phyloP scores from a whole-genome alignment of 768 basidiomycete genomes.

The Boletus sp. region DNA sequence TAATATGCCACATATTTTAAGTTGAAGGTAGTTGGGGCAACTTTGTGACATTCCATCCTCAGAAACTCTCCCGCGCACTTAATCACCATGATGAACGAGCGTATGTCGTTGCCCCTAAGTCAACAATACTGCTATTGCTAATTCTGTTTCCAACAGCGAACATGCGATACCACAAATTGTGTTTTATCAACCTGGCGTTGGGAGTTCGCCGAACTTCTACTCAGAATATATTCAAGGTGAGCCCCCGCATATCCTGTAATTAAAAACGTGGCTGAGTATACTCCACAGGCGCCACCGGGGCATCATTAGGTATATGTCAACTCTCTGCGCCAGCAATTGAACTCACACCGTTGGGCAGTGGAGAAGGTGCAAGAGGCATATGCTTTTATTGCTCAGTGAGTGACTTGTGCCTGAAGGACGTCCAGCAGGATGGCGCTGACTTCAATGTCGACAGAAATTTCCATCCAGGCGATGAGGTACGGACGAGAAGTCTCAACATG shows the following conservation, averaged over 20 bases:
- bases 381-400: conserved; percentile 79
- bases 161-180: conserved; percentile 58
- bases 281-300: conserved; percentile 58
- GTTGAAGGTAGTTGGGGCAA: neutral
- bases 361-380: conserved; percentile 79
- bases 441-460: conserved; percentile 51
- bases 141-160: conserved; percentile 20
- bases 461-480: conserved; percentile 67
- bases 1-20: neutral
- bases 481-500: neutral
- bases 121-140: neutral
- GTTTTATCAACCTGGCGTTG: conserved; percentile 64
- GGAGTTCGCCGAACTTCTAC: conserved; percentile 55
- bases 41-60: neutral
- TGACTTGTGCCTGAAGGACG: conserved; percentile 1
- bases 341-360: conserved; percentile 35
- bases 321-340: neutral
- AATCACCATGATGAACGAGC: conserved; percentile 47
- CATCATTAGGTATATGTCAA: conserved; percentile 48
- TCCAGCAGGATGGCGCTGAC: neutral
- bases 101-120: conserved; percentile 14
- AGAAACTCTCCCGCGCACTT: conserved; percentile 57
- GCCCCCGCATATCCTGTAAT: conserved; percentile 4
- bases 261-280: conserved; percentile 8
- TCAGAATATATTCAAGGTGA: conserved; percentile 60